Evolutionary conservation across 139 green algal species (phyloP), one percentile per base, ranked within the genome.

Genomic region (Coelastrella sp.): DNA sequence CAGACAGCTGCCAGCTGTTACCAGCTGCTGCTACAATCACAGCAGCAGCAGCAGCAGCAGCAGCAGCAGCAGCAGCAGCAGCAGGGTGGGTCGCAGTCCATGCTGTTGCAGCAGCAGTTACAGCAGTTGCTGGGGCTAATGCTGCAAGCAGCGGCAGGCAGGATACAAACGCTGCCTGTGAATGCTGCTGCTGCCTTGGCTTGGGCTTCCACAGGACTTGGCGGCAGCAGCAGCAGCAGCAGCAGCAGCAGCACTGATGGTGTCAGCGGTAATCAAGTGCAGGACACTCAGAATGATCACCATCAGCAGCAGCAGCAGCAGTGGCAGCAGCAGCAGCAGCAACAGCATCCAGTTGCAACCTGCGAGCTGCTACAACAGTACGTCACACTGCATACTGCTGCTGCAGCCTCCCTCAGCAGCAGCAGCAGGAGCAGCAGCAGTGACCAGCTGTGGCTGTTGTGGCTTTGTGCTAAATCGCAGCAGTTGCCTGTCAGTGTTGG

Each of bases 1-100:
- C 80, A 88, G 9, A 81, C 24, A 59, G 84, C 84, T 56, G 84
- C 84, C 17, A 88, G 84, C 84, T 81, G 84, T 59, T 88, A 88
- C 22, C 35, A 81, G 49, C 61, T 88, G 49, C 68, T 88, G 84
- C 56, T 88, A 35, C 68, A 75, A 11, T 56, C 22, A 20, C 68
- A 80, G 49, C 66, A 81, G 35, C 35, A 78, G 35, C 27, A 78
- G 11, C 83, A 80, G 19, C 27, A 78, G 27, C 65, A 66, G 20
- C 49, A 81, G 35, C 35, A 81, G 35, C 84, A 72, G 49, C 60
- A 87, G 60, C 82, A 83, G 60, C 82, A 87, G 82, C 79, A 85
- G 22, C 79, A 85, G 17, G 57, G 8, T 9, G 56, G 15, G 65
- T 19, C 15, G 65, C 65, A 17, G 19, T 73, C 15, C 15, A 73